A percentile compares a stretch with the other conserved stretches of the same genome.
phyloP scores from a whole-genome alignment of 495 filamentous ascomycete species.

The Oleoguttula mirabilis region DNA sequence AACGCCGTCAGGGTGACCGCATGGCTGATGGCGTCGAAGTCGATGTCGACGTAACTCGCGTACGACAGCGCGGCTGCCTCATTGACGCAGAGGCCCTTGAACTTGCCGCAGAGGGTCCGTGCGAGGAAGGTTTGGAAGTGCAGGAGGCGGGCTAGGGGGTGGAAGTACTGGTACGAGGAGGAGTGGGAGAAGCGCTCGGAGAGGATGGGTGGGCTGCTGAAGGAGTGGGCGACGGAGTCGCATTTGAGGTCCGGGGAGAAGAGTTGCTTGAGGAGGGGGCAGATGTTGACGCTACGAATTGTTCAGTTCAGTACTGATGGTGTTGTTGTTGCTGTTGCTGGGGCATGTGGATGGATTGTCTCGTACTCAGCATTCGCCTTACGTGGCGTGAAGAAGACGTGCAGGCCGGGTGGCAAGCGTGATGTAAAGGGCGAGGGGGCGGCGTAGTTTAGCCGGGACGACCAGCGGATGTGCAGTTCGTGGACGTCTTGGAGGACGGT shows the following conservation, averaged over 20 bases:
- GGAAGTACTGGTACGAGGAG: conserved; percentile 56
- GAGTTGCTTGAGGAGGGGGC: conserved; percentile 45
- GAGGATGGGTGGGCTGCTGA: conserved; percentile 49
- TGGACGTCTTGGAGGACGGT: conserved; percentile 51
- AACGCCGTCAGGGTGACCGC: conserved; percentile 49
- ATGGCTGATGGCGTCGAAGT: conserved; percentile 61
- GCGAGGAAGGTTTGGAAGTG: conserved; percentile 47
- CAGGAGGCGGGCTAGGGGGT: conserved; percentile 44
- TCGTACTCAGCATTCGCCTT: conserved; percentile 27
- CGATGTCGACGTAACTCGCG: conserved; percentile 49
- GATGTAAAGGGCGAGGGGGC: conserved; percentile 58
- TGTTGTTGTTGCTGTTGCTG: no score
- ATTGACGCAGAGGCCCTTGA: neutral
- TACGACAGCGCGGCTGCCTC: neutral
- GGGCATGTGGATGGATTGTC: no score
- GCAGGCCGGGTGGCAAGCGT: conserved; percentile 65
- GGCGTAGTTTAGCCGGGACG: conserved; percentile 43
- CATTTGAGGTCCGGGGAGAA: conserved; percentile 45
- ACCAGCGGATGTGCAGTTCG: conserved; percentile 75
- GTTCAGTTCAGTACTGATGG: no score
- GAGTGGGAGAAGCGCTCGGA: conserved; percentile 54
- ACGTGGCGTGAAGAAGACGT: conserved; percentile 63
- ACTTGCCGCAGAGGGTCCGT: conserved; percentile 39
- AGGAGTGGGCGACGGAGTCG: conserved; percentile 37
- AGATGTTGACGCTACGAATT: conserved; percentile 38